phyloP scores from a whole-genome alignment of 2,329 filamentous ascomycete species.

The Boeremia lycopersici region DNA sequence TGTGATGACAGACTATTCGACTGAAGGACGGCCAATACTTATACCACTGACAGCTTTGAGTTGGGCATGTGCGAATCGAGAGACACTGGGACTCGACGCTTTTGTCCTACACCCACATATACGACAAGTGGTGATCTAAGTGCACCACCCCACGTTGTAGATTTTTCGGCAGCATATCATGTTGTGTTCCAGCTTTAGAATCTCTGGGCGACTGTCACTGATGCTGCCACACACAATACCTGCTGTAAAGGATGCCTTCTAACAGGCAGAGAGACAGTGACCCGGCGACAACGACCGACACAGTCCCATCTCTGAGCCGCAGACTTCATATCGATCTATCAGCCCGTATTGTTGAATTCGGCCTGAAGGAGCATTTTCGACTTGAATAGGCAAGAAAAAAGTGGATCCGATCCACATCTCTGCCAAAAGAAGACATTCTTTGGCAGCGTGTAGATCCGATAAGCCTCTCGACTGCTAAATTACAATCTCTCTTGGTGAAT shows the following conservation, averaged over 20 bases:
- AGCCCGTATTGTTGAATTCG: not conserved
- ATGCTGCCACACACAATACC: not conserved
- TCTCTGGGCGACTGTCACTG: slow-evolving; percentile 2
- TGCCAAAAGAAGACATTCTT: not conserved
- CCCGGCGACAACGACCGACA: not conserved
- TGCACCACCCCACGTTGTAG: not conserved
- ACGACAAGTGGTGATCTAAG: not conserved
- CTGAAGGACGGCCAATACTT: not conserved
- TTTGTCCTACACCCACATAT: not conserved
- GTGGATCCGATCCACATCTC: not conserved
- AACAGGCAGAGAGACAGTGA: not conserved
- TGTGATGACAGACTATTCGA: not conserved
- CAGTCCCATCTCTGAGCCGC: not conserved
- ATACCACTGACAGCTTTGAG: not conserved
- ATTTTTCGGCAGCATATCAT: not conserved
- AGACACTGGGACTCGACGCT: not conserved
- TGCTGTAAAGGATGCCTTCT: not conserved
- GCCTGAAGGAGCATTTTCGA: not conserved
- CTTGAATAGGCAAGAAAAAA: slow-evolving; percentile 3
- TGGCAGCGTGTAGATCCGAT: slow-evolving; percentile 6
- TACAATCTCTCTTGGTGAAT: not conserved
- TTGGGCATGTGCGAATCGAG: not conserved
- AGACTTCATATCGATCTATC: not conserved
- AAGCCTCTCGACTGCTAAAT: not conserved
- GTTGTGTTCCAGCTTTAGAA: not conserved